These are phyloP conservation scores for Cyberlindnera saturnus DNA, from an alignment of 805 yeast genomes.

Conservation along the genomic window DNA sequence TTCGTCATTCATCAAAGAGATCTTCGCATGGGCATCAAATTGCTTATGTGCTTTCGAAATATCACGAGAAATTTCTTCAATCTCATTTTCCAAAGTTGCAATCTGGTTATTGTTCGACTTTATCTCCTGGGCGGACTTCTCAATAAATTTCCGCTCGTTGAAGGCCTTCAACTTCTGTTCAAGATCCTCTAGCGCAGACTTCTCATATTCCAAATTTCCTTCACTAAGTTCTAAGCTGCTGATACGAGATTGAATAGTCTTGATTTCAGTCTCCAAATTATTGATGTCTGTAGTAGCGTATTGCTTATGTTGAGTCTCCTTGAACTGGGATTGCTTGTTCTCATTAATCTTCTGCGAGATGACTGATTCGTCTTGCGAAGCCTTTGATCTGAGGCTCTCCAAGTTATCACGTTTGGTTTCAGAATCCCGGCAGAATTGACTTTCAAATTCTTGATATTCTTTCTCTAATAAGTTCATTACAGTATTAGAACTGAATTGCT, in stretches of 20 bases:
- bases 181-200: slow-evolving; percentile 33
- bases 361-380: slow-evolving; percentile 12
- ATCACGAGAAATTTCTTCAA: slow-evolving; percentile 49
- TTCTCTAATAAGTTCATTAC: background rate
- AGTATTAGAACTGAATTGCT: background rate
- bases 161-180: slow-evolving; percentile 28
- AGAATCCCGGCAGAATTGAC: background rate
- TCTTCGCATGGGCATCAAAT: slow-evolving; percentile 51
- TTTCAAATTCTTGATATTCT: background rate
- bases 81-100: slow-evolving; percentile 31
- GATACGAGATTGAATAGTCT: slow-evolving; percentile 33
- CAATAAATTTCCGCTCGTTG: slow-evolving; percentile 25
- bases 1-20: slow-evolving; percentile 39
- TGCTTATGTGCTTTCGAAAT: slow-evolving; percentile 48
- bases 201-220: slow-evolving; percentile 41
- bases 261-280: slow-evolving; percentile 30
- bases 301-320: slow-evolving; percentile 37
- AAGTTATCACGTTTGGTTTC: slow-evolving; percentile 7
- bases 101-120: slow-evolving; percentile 33
- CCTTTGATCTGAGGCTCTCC: slow-evolving; percentile 5
- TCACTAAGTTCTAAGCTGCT: slow-evolving; percentile 35
- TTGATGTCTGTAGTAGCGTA: slow-evolving; percentile 37
- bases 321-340: slow-evolving; percentile 29
- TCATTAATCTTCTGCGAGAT: slow-evolving; percentile 12
- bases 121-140: slow-evolving; percentile 29